A percentile compares a stretch with the other conserved stretches of the same genome.
These are phyloP conservation scores for Mycena latifolia DNA, from an alignment of 768 basidiomycete species.

Conservation along the genomic window DNA sequence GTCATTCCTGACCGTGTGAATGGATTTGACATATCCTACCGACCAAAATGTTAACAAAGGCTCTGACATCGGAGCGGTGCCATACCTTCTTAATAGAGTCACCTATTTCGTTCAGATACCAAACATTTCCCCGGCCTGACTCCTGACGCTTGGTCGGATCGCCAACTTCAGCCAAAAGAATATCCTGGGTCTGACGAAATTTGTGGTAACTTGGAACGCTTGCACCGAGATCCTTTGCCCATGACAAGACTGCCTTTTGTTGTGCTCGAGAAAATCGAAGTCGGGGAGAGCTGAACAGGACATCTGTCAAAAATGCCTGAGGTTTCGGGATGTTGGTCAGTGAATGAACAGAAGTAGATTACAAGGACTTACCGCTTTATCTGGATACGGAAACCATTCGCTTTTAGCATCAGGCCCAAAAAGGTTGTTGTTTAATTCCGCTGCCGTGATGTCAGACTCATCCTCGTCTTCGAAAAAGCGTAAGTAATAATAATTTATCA, in stretches of 20 bases:
- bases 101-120: conserved; percentile 26
- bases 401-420: conserved; percentile 17
- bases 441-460: conserved; percentile 7
- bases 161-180: conserved; percentile 37
- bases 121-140: conserved; percentile 38
- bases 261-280: conserved; percentile 47
- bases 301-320: conserved; percentile 43
- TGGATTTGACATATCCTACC: conserved; percentile 18
- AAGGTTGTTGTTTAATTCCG: conserved; percentile 6
- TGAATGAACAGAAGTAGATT: not conserved
- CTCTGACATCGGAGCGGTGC: not conserved
- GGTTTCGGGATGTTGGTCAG: not conserved
- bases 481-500: not conserved
- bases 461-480: not conserved
- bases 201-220: conserved; percentile 42
- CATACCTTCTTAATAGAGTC: conserved; percentile 23
- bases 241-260: conserved; percentile 43
- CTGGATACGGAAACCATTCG: conserved; percentile 29
- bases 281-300: conserved; percentile 48
- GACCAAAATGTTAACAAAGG: not conserved
- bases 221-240: conserved; percentile 45
- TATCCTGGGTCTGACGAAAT: conserved; percentile 37
- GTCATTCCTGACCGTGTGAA: conserved; percentile 19
- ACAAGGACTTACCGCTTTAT: conserved; percentile 4
- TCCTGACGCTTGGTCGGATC: conserved; percentile 40